Evolutionary conservation across 2,329 filamentous ascomycete species (phyloP).

Genomic region (Mariannaea elegans): DNA sequence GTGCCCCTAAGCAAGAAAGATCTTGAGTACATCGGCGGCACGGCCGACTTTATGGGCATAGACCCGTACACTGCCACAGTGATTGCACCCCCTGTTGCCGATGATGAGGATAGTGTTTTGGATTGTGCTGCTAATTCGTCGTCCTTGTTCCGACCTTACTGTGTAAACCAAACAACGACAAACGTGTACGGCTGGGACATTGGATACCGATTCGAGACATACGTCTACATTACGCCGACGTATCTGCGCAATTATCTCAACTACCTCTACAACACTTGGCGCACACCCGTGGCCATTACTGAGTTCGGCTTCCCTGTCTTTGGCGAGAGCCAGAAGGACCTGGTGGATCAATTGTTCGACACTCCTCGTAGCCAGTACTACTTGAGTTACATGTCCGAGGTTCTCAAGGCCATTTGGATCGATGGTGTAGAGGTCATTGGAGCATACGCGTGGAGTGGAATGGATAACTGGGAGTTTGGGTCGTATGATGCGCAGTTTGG

Average conservation of each 20-base stretch:
- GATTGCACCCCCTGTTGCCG: slow-evolving; percentile 53
- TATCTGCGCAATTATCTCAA: slow-evolving; percentile 65
- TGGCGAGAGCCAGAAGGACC: slow-evolving; percentile 52
- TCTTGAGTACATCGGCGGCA: slow-evolving; percentile 58
- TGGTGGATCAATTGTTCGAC: slow-evolving; percentile 63
- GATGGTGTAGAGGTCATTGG: slow-evolving; percentile 65
- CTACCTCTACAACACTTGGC: slow-evolving; percentile 69
- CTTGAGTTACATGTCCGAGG: slow-evolving; percentile 61
- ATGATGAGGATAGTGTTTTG: slow-evolving; percentile 50
- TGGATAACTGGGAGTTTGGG: slow-evolving; percentile 67
- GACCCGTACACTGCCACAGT: slow-evolving; percentile 67
- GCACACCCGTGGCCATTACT: slow-evolving; percentile 55
- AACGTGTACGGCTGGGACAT: slow-evolving; percentile 65
- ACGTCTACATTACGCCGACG: slow-evolving; percentile 66
- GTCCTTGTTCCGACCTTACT: slow-evolving; percentile 59
- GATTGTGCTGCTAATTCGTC: slow-evolving; percentile 57
- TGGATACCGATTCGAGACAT: slow-evolving; percentile 63
- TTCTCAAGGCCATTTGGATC: slow-evolving; percentile 63
- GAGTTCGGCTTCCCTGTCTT: slow-evolving; percentile 68
- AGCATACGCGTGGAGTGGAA: slow-evolving; percentile 61
- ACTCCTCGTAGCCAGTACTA: slow-evolving; percentile 64
- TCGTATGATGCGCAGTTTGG: slow-evolving; percentile 57
- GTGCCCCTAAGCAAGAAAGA: slow-evolving; percentile 57
- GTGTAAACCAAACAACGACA: slow-evolving; percentile 57
- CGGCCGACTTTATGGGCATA: slow-evolving; percentile 64